Percentiles rank a stretch among this genome's conserved stretches.
Evolutionary conservation across 2,329 filamentous ascomycete species (phyloP).

Genomic region (Fusarium sp.): DNA sequence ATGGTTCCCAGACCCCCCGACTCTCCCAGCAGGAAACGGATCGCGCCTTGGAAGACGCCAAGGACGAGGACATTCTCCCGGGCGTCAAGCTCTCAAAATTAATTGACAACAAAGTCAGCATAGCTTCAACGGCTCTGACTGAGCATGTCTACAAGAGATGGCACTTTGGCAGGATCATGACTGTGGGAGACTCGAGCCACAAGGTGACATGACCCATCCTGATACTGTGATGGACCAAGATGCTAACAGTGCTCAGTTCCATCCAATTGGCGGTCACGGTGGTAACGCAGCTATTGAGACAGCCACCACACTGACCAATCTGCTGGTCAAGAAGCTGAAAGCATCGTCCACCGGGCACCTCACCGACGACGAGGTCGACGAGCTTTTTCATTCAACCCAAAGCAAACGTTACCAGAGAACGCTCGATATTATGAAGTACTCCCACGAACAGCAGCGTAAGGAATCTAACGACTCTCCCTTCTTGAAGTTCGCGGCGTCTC

Average conservation of each 20-base stretch:
- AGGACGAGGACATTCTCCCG: background rate
- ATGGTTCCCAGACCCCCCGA: background rate
- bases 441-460: background rate
- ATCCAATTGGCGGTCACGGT: slow-evolving; percentile 4
- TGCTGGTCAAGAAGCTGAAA: background rate
- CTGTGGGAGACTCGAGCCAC: slow-evolving; percentile 5
- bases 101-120: background rate
- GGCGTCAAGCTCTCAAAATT: background rate
- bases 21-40: background rate
- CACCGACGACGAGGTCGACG: background rate
- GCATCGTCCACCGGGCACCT: background rate
- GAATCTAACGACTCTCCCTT: background rate
- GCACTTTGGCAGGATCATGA: slow-evolving; percentile 4
- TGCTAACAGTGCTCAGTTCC: background rate
- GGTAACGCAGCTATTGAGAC: slow-evolving; percentile 12
- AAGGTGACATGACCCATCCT: background rate
- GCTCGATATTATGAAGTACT: background rate
- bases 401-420: background rate
- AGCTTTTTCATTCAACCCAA: background rate
- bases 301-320: background rate
- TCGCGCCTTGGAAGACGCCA: background rate
- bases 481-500: background rate
- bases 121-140: background rate
- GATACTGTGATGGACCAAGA: too few species aligned
- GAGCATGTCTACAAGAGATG: slow-evolving; percentile 12